Conservation (phyloP, 495 filamentous ascomycete species). For the Aspergillus conjunctus region DNA sequence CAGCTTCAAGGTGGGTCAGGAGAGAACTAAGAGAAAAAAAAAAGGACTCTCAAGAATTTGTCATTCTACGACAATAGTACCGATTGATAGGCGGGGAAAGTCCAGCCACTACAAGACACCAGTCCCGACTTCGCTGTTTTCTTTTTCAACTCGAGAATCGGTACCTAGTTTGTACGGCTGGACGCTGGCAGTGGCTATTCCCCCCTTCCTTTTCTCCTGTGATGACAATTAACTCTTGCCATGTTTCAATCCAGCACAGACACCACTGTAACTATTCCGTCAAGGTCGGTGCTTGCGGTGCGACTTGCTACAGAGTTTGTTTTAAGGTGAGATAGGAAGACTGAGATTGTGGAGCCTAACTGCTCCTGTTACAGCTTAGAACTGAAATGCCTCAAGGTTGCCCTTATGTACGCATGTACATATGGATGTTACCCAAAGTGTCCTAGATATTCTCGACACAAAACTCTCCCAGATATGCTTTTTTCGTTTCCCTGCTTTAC, state of each 20-base stretch:
- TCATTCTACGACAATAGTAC: slow-evolving; percentile 23
- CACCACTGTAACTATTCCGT: not conserved
- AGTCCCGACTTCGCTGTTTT: slow-evolving; percentile 9
- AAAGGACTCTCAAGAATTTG: slow-evolving; percentile 21
- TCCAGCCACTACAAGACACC: slow-evolving; percentile 4
- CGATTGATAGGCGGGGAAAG: slow-evolving; percentile 14
- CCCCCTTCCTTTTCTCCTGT: not conserved
- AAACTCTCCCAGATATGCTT: not conserved
- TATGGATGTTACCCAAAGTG: slow-evolving; percentile 17
- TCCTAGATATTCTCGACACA: not conserved
- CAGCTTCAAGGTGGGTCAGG: not conserved
- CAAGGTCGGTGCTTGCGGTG: not conserved
- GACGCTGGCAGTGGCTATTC: slow-evolving; percentile 17
- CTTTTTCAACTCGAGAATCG: slow-evolving; percentile 2
- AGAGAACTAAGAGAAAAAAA: not conserved
- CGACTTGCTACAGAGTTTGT: not conserved
- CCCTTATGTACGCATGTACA: not conserved
- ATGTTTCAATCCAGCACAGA: slow-evolving; percentile 17
- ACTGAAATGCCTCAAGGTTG: too few species aligned
- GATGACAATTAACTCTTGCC: slow-evolving; percentile 14
- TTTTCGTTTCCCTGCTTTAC: not conserved
- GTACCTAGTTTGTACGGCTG: not conserved
- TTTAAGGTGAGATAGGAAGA: not conserved
- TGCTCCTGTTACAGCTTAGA: too few species aligned
- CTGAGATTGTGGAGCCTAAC: too few species aligned